A percentile compares a stretch with the other conserved stretches of the same genome.
These are phyloP conservation scores for Helotiales sp. DNA, from an alignment of 2,329 filamentous ascomycete species.

Conservation along the genomic window DNA sequence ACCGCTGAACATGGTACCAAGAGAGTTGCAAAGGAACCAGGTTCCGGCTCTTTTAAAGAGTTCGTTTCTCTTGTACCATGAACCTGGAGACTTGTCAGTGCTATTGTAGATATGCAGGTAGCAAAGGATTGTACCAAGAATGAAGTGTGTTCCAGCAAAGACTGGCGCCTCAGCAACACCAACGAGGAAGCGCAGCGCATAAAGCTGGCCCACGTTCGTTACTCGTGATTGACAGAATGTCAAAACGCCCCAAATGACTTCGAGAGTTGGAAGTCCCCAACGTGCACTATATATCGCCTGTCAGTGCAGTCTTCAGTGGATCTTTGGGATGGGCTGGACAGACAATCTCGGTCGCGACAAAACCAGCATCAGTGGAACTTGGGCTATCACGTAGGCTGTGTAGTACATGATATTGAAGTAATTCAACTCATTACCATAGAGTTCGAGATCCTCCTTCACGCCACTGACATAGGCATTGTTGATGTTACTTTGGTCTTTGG, in stretches of 20 bases:
- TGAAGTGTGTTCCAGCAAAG: slow-evolving; percentile 10
- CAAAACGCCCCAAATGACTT: slow-evolving; percentile 16
- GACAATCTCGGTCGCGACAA: slow-evolving; percentile 24
- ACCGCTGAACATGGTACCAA: slow-evolving; percentile 42
- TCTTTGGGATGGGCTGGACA: too few species aligned
- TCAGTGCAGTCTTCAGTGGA: too few species aligned
- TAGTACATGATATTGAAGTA: slow-evolving; percentile 7
- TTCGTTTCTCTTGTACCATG: slow-evolving; percentile 39
- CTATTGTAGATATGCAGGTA: too few species aligned
- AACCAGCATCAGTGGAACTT: slow-evolving; percentile 17
- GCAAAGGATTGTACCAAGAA: too few species aligned
- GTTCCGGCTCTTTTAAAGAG: slow-evolving; percentile 43
- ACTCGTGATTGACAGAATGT: slow-evolving; percentile 16
- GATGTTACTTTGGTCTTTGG: slow-evolving; percentile 45
- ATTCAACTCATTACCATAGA: not conserved
- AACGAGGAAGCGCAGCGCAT: slow-evolving; percentile 52
- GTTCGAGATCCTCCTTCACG: slow-evolving; percentile 35
- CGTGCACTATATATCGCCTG: too few species aligned
- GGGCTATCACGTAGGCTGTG: slow-evolving; percentile 15
- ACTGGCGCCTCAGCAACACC: slow-evolving; percentile 49
- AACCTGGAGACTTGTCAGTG: too few species aligned
- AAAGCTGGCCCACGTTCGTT: slow-evolving; percentile 35
- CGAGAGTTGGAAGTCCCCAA: slow-evolving; percentile 12
- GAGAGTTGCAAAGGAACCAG: slow-evolving; percentile 38
- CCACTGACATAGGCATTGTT: slow-evolving; percentile 45